phyloP scores from a whole-genome alignment of 768 basidiomycete genomes.

The Boletales sp. region DNA sequence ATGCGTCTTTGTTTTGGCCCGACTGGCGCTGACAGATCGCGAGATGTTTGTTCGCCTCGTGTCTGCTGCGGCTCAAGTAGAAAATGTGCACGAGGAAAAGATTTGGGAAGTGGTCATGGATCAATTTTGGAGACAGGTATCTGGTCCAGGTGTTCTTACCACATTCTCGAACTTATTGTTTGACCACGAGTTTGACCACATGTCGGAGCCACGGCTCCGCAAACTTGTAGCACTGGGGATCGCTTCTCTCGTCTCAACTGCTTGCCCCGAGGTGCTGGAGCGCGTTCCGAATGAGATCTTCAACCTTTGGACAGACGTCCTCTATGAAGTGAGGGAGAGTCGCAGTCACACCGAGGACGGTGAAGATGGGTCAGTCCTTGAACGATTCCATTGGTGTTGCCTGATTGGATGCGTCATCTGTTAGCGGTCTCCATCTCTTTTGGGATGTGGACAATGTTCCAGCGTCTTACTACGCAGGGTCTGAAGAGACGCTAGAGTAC shows the following conservation, averaged over 20 bases:
- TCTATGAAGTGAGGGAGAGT: constrained; percentile 81
- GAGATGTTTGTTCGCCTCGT: constrained; percentile 71
- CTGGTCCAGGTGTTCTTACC: constrained; percentile 16
- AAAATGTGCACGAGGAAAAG: constrained; percentile 46
- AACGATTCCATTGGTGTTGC: background rate
- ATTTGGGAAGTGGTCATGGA: constrained; percentile 68
- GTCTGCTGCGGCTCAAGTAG: constrained; percentile 50
- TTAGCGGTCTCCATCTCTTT: constrained; percentile 47
- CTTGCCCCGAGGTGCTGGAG: constrained; percentile 65
- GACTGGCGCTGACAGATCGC: constrained; percentile 65
- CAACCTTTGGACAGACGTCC: constrained; percentile 85
- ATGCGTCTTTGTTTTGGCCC: constrained; percentile 68
- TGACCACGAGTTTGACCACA: constrained; percentile 72
- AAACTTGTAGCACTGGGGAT: constrained; percentile 84
- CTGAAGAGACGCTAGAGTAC: constrained; percentile 71
- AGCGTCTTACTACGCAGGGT: constrained; percentile 54
- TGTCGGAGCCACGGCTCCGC: constrained; percentile 80
- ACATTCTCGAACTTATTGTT: background rate
- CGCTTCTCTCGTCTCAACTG: constrained; percentile 73
- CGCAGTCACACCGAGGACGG: constrained; percentile 35
- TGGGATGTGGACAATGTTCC: constrained; percentile 72
- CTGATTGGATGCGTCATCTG: background rate
- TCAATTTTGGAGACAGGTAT: constrained; percentile 80
- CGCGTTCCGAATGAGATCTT: constrained; percentile 74
- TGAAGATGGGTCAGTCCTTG: constrained; percentile 31